Percentiles rank a stretch among this genome's conserved stretches.
phyloP scores from a whole-genome alignment of 1,284 basidiomycete genomes.

The Xerocomus amazonicus region DNA sequence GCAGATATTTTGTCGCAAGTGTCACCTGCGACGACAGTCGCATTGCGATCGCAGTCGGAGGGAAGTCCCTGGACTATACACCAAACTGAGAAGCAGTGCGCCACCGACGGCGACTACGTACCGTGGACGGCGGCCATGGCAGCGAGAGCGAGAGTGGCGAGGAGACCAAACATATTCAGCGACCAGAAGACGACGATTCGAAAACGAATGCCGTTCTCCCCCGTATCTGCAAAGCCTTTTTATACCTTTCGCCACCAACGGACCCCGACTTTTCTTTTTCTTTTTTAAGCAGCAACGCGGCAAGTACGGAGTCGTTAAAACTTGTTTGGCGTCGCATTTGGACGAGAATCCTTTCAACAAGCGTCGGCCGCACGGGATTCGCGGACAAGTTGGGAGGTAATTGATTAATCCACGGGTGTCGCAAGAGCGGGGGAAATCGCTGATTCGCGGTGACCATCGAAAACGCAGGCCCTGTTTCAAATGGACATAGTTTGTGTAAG shows the following conservation, averaged over 20 bases:
- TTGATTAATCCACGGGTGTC: too few relatives aligned
- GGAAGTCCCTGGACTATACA: slow-evolving; percentile 18
- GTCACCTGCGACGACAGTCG: slow-evolving; percentile 34
- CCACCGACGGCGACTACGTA: slow-evolving; percentile 6
- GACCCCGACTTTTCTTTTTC: not conserved
- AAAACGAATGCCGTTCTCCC: not conserved
- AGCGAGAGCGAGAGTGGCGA: slow-evolving; percentile 14
- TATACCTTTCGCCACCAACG: slow-evolving; percentile 14
- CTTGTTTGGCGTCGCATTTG: too few relatives aligned
- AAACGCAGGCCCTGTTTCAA: too few relatives aligned
- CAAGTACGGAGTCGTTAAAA: not conserved
- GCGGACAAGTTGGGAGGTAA: too few relatives aligned
- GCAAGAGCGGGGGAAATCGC: too few relatives aligned
- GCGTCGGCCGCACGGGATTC: too few relatives aligned
- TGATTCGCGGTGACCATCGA: too few relatives aligned
- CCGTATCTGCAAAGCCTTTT: slow-evolving; percentile 6
- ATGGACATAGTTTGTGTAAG: too few relatives aligned
- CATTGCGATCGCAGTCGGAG: slow-evolving; percentile 38
- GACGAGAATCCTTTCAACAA: too few relatives aligned
- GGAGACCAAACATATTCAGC: slow-evolving; percentile 19
- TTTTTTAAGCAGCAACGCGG: not conserved
- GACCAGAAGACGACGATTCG: not conserved
- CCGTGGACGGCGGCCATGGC: slow-evolving; percentile 13
- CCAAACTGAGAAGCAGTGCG: not conserved
- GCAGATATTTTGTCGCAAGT: slow-evolving; percentile 41